Conservation (phyloP, 2,329 filamentous ascomycete species). For the Moelleriella libera region DNA sequence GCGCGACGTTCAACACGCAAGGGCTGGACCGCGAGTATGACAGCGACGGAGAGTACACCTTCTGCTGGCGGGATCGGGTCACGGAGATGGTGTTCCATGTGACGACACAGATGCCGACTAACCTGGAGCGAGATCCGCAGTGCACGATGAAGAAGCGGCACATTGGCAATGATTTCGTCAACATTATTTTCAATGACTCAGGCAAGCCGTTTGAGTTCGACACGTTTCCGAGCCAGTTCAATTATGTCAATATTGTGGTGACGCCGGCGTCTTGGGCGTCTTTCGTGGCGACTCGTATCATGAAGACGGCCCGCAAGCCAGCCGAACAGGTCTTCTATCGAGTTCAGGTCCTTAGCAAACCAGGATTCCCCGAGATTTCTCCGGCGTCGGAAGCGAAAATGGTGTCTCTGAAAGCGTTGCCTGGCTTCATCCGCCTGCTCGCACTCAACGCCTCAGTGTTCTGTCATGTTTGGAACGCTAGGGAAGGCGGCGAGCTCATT, state of each 20-base stretch:
- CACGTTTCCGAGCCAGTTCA: conserved; percentile 89
- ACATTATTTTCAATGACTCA: conserved; percentile 95
- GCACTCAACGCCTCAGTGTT: conserved; percentile 92
- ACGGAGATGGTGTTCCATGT: conserved; percentile 95
- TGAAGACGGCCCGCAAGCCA: conserved; percentile 10
- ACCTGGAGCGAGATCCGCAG: conserved; percentile 59
- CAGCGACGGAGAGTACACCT: conserved; percentile 73
- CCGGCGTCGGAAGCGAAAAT: conserved; percentile 83
- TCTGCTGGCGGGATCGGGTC: conserved; percentile 88
- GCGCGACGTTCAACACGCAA: conserved; percentile 82
- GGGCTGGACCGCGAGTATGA: conserved; percentile 70
- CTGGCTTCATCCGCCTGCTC: conserved; percentile 73
- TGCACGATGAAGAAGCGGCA: conserved; percentile 83
- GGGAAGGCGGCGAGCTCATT: conserved; percentile 66
- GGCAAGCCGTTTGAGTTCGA: conserved; percentile 80
- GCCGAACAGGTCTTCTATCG: conserved; percentile 53
- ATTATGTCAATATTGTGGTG: conserved; percentile 93
- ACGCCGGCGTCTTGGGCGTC: conserved; percentile 70
- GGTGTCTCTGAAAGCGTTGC: conserved; percentile 67
- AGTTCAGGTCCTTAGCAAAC: conserved; percentile 78
- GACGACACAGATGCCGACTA: conserved; percentile 92
- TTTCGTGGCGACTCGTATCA: conserved; percentile 51
- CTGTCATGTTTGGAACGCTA: conserved; percentile 73
- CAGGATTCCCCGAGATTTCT: conserved; percentile 82
- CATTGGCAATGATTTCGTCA: conserved; percentile 95